Base-by-base conservation (phyloP, 2,329 filamentous ascomycete species). In the Paraconiothyrium brasiliense region DNA sequence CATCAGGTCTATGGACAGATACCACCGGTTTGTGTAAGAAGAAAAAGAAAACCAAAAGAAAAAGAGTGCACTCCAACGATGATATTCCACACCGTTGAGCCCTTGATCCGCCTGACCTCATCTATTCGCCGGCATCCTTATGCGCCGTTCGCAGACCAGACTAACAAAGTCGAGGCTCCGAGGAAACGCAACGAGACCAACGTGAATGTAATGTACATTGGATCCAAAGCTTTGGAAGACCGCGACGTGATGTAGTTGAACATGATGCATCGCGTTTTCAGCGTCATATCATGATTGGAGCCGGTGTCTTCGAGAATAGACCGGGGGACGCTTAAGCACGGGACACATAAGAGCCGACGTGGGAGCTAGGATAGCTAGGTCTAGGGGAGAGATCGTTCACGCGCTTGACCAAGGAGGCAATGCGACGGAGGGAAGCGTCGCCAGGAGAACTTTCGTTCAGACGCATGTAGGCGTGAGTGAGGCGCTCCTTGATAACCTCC, bases 401-500 rank as follows among this genome's bases (percentile, higher is more conserved):
- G 51, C 69, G 71, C 54, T 64, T 72, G 54, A 74, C 67, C 78
- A 87, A 73, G 7, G 77, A 74, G 14, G 83, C 81, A 61, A 87
- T 86, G 66, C 79, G 79, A 60, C 83, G 82, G 54, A 86, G 74
- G 35, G 86, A 78, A n/a, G 81, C 82, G 66, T 85, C 84, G 46
- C 82, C 79, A 1, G 84, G 84, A 43, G 82, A 80, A 46, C 72
- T 80, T 74, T 87, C 82, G 4, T 85, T 84, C 57, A 88, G 80
- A 27, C 80, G 74, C 80, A 88, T 86, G 74, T 88, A 89, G 22
- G 86, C 79, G 34, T 76, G 78, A 58, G 88, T 84, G 50, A 90
- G 78, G 51, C 87, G 84, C 69, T 86, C 80, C 51, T 81, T 82
- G 49, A 90, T 78, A 59, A 88, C 83, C 35, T 87, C 84, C 82